Evolutionary conservation across 2,329 filamentous ascomycete genomes (phyloP), one percentile per base, ranked within the genome.

Genomic region (Aspergillus brunneoviolaceus): DNA sequence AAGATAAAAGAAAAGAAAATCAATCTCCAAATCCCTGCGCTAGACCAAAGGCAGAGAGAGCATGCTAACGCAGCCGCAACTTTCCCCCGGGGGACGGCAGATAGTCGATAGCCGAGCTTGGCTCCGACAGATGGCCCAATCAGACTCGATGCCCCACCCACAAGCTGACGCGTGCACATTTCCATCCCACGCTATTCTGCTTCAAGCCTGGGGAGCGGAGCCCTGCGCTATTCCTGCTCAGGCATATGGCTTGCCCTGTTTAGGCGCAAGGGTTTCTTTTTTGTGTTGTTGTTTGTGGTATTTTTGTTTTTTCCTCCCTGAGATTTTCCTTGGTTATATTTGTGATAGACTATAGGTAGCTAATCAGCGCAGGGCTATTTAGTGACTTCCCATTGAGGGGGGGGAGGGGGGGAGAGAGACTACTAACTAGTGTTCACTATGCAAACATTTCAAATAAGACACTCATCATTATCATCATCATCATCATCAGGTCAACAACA

Each of bases 71-170:
- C 29, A 39, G 51, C 59, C 56, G 61, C 33, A 35, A 11, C 55
- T 63, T 60, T 59, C 63, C 63, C 65, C 54, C 27, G 27, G 59
- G 62, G 62, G 64, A 71, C 72, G 72, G 72, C 72, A 74, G 72
- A 74, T 74, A 71, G 70, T 74, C 72, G 72, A 74, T 74, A 74
- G 72, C 72, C 72, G 71, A 71, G 61, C 71, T 74, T 74, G 72
- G 72, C 71, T 66, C 31, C 12, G 14, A 12, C n/a, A 54, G 66
- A 72, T 72, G 53, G 63, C 55, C 72, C 72, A 74, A 73, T 74
- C 47, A 67, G 3, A 55, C 23, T 1, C 1, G 2, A 1, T 6
- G 61, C 2, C 58, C 68, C 69, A 68, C 60, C 12, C 61, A 21
- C 27, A 50, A 73, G 71, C 72, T 74, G 70, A 74, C 72, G 72